Percentiles rank a stretch among this genome's conserved stretches.
Evolutionary conservation across 2,329 filamentous ascomycete genomes (phyloP).

Genomic region (Aspergillus fischeri): DNA sequence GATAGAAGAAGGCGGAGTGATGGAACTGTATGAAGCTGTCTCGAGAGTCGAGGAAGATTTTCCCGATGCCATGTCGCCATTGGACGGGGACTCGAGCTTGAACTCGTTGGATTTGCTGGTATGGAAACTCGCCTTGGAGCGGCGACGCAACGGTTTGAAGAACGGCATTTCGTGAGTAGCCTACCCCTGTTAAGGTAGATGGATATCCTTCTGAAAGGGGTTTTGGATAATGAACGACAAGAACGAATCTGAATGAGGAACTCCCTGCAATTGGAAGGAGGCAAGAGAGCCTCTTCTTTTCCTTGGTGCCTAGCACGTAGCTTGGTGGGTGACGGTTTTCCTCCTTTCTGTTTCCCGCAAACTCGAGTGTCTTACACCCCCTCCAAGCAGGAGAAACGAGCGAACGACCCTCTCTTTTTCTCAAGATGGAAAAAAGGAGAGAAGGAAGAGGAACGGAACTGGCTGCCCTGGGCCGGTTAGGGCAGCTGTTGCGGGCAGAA

Average conservation of each 20-base stretch:
- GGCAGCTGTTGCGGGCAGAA: constrained; percentile 11
- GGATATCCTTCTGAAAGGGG: not conserved
- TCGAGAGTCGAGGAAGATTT: constrained; percentile 60
- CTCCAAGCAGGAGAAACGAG: constrained; percentile 1
- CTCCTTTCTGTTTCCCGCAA: not conserved
- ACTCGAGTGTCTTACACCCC: not conserved
- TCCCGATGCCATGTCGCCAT: constrained; percentile 59
- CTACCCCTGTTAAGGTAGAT: not conserved
- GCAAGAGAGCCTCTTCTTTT: constrained; percentile 4
- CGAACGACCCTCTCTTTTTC: not conserved
- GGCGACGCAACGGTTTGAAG: constrained; percentile 70
- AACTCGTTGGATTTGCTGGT: constrained; percentile 46
- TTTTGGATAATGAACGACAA: constrained; percentile 1
- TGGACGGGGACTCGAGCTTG: constrained; percentile 42
- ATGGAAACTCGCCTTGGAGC: constrained; percentile 70
- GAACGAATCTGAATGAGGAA: not conserved
- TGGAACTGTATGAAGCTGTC: constrained; percentile 57
- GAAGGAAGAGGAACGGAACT: not conserved
- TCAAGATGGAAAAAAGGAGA: not conserved
- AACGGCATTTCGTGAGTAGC: constrained; percentile 50
- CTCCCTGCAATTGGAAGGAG: not conserved
- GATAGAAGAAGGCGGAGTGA: constrained; percentile 71
- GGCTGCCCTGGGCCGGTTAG: constrained; percentile 5
- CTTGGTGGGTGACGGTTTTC: not conserved
- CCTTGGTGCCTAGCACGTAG: constrained; percentile 1